phyloP scores from a whole-genome alignment of 2,329 filamentous ascomycete species.

The Exophiala calicioides region DNA sequence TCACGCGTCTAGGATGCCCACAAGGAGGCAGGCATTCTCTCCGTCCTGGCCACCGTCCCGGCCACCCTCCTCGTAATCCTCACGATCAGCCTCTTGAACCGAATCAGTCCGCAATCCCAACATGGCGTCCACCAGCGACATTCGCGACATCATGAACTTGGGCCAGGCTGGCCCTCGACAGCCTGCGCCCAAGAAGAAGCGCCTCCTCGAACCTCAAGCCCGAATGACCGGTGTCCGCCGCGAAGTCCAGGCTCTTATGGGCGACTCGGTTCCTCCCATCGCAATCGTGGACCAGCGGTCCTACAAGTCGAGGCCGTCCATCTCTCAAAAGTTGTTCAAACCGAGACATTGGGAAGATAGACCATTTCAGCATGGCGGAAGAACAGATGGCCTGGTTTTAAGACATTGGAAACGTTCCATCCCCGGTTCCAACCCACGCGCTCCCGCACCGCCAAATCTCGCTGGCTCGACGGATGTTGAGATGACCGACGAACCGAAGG shows the following conservation, averaged over 20 bases:
- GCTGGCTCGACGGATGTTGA: constrained; percentile 34
- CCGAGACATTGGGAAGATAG: constrained; percentile 32
- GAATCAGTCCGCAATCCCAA: constrained; percentile 8
- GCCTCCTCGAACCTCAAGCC: constrained; percentile 60
- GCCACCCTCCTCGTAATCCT: background rate
- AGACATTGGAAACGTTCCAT: constrained; percentile 76
- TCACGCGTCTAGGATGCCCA: background rate
- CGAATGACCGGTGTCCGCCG: constrained; percentile 47
- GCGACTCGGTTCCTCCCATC: constrained; percentile 53
- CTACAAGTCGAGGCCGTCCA: constrained; percentile 45
- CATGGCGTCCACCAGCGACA: constrained; percentile 73
- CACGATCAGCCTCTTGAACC: background rate
- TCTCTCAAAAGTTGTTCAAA: constrained; percentile 29
- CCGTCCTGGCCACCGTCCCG: background rate
- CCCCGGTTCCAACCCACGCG: constrained; percentile 27
- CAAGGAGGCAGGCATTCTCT: background rate
- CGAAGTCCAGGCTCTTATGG: constrained; percentile 53
- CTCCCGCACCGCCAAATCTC: constrained; percentile 27
- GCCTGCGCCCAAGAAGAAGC: constrained; percentile 69
- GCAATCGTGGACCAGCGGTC: constrained; percentile 52
- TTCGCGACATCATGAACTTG: constrained; percentile 85
- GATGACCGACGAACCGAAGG: constrained; percentile 33
- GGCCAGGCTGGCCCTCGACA: constrained; percentile 59
- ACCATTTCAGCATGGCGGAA: constrained; percentile 75
- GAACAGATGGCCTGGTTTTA: constrained; percentile 69